Evolutionary conservation across 1,284 basidiomycete genomes (phyloP).

Genomic region (Laetiporus sulphureus): DNA sequence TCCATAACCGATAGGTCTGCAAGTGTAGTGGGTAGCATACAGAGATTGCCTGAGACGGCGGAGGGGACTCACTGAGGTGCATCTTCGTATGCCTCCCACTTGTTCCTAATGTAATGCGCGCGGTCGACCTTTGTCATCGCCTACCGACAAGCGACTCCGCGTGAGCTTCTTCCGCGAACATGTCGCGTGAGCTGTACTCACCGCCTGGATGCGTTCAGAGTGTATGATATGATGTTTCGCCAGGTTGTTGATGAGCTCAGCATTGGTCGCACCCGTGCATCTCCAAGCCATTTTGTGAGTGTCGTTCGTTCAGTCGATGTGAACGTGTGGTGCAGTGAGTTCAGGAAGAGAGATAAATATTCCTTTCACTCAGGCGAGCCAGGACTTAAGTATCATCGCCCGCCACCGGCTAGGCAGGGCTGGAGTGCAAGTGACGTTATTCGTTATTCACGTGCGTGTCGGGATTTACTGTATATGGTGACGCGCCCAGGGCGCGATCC

Average conservation of each 20-base stretch:
- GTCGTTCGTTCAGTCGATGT: too few relatives aligned
- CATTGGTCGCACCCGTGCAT: slow-evolving; percentile 62
- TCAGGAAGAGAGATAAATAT: background rate
- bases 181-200: slow-evolving; percentile 7
- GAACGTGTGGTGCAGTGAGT: background rate
- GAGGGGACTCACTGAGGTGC: slow-evolving; percentile 58
- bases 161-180: too few relatives aligned
- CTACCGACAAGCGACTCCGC: slow-evolving; percentile 25
- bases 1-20: slow-evolving; percentile 66
- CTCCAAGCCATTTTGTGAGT: slow-evolving; percentile 65
- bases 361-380: too few relatives aligned
- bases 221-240: slow-evolving; percentile 45
- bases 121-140: slow-evolving; percentile 74
- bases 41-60: background rate
- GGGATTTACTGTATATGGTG: too few relatives aligned
- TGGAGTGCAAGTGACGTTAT: too few relatives aligned
- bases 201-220: slow-evolving; percentile 38
- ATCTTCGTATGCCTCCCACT: slow-evolving; percentile 64
- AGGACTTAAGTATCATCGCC: too few relatives aligned
- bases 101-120: slow-evolving; percentile 59
- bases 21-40: background rate
- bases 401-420: too few relatives aligned
- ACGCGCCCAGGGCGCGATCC: too few relatives aligned
- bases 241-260: slow-evolving; percentile 71
- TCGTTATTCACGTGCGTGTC: too few relatives aligned